These are phyloP conservation scores for Aspergillus phoenicis DNA, from an alignment of 2,329 filamentous ascomycete species.

Conservation along the genomic window DNA sequence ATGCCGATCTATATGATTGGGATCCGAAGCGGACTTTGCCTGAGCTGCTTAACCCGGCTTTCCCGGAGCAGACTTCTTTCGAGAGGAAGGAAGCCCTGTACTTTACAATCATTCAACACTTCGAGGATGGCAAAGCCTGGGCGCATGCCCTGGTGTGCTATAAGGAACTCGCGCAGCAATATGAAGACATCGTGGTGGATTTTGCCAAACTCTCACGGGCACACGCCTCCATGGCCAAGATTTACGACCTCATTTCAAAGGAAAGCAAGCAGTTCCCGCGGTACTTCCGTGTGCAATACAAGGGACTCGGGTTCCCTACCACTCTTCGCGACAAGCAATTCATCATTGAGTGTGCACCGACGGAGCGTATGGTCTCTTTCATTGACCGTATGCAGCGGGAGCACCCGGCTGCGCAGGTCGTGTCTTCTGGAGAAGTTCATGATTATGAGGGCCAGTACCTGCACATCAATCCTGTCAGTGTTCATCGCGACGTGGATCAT, in stretches of 20 bases:
- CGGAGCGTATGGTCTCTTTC: constrained; percentile 77
- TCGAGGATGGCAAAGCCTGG: constrained; percentile 94
- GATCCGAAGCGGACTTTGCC: constrained; percentile 69
- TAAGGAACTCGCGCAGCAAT: constrained; percentile 87
- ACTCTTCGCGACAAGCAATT: constrained; percentile 86
- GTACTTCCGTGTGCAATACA: constrained; percentile 90
- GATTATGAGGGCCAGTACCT: constrained; percentile 90
- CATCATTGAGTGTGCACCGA: constrained; percentile 80
- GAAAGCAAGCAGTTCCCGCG: constrained; percentile 76
- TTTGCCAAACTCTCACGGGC: constrained; percentile 88
- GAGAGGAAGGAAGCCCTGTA: constrained; percentile 91
- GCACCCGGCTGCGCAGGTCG: constrained; percentile 80
- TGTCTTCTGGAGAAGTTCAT: constrained; percentile 69
- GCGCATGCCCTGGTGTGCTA: constrained; percentile 84
- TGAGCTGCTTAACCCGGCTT: constrained; percentile 70
- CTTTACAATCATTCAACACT: constrained; percentile 92
- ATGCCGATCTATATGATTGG: constrained; percentile 93
- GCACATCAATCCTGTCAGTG: constrained; percentile 76
- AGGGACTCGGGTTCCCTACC: constrained; percentile 81
- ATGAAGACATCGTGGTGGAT: constrained; percentile 86
- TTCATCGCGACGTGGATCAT: constrained; percentile 79
- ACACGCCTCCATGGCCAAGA: constrained; percentile 85
- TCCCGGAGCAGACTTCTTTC: constrained; percentile 82
- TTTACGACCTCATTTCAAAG: constrained; percentile 85
- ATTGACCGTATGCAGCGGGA: constrained; percentile 90